Conservation (phyloP, 1,284 basidiomycete genomes). For the Kwoniella shivajii region DNA sequence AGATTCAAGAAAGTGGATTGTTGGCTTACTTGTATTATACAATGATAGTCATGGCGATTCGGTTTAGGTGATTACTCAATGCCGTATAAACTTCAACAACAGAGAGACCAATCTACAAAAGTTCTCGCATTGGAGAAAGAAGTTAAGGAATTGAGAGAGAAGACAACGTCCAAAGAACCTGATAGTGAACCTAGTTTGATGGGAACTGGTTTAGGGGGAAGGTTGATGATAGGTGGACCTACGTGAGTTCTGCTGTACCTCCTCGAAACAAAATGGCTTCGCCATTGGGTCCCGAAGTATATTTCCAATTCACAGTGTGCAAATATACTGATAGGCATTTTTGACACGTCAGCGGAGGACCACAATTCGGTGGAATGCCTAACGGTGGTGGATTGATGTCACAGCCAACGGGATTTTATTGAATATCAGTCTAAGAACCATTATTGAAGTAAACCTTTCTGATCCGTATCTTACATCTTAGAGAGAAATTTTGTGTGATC, state of each 20-base stretch:
- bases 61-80: conserved; percentile 94
- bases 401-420: conserved; percentile 54
- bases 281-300: background rate
- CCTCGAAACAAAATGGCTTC: background rate
- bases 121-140: conserved; percentile 51
- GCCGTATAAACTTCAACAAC: conserved; percentile 88
- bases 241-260: conserved; percentile 30
- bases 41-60: conserved; percentile 82
- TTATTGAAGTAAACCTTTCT: too few species aligned
- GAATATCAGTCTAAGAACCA: conserved; percentile 11
- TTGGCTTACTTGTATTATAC: conserved; percentile 9
- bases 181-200: conserved; percentile 39
- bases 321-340: background rate
- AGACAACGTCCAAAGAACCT: conserved; percentile 38
- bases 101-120: conserved; percentile 59
- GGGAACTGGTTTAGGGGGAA: conserved; percentile 49
- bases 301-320: too few species aligned
- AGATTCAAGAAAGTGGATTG: background rate
- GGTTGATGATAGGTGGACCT: conserved; percentile 52
- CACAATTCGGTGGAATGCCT: conserved; percentile 22
- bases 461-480: too few species aligned
- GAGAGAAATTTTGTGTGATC: too few species aligned
- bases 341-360: conserved; percentile 14
- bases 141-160: conserved; percentile 50
- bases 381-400: conserved; percentile 43